Conservation (phyloP, 768 basidiomycete genomes). For the Hygrocybe punicea region DNA sequence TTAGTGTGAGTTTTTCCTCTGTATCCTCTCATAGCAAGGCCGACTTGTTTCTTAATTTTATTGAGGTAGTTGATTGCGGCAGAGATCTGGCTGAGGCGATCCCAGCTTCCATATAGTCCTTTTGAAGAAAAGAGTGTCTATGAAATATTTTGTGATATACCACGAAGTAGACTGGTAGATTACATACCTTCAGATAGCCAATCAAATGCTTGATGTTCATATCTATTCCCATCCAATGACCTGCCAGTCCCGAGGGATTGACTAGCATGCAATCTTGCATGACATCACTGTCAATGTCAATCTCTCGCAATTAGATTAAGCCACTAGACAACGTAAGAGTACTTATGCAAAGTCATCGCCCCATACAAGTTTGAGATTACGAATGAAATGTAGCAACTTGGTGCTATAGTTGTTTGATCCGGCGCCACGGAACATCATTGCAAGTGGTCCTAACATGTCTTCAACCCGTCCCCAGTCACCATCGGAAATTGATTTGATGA, state of each 20-base stretch:
- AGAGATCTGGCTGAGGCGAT: conserved; percentile 30
- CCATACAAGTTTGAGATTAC: conserved; percentile 33
- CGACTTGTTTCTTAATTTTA: conserved; percentile 28
- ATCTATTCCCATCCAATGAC: conserved; percentile 36
- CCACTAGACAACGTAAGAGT: not conserved
- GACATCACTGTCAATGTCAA: conserved; percentile 27
- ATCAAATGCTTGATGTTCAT: conserved; percentile 40
- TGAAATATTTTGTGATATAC: too few relatives aligned
- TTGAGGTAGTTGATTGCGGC: conserved; percentile 30
- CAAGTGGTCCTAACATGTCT: conserved; percentile 25
- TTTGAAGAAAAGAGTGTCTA: conserved; percentile 22
- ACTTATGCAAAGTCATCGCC: conserved; percentile 31
- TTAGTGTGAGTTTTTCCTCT: conserved; percentile 25
- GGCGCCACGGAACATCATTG: conserved; percentile 29
- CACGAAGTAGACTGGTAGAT: too few relatives aligned
- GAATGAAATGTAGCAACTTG: conserved; percentile 28
- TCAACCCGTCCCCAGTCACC: conserved; percentile 36
- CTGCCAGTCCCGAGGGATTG: conserved; percentile 29
- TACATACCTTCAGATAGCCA: conserved; percentile 29
- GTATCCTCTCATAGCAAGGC: conserved; percentile 23
- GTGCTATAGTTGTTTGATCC: conserved; percentile 34
- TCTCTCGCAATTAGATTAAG: not conserved
- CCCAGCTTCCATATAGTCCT: conserved; percentile 32
- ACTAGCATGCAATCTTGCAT: conserved; percentile 37
- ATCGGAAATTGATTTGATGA: conserved; percentile 21